Percentiles rank a stretch among this genome's conserved stretches.
phyloP scores from a whole-genome alignment of 2,329 filamentous ascomycete species.

The Neonectria faginata region DNA sequence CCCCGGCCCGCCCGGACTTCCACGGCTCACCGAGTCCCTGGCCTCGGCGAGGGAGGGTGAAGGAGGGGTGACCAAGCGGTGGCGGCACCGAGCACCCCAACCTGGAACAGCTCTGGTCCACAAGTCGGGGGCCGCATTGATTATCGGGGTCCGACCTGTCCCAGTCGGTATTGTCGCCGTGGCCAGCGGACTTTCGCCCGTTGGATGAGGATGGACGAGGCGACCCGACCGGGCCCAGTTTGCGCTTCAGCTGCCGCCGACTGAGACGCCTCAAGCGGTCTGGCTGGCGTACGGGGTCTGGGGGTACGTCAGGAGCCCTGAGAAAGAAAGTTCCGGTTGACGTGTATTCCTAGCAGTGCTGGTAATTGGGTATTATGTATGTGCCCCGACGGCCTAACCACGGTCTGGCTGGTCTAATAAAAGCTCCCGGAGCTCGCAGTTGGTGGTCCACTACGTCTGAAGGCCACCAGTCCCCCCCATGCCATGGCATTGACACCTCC shows the following conservation, averaged over 20 bases:
- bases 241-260: slow-evolving; percentile 13
- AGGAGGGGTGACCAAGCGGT: slow-evolving; percentile 27
- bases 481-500: slow-evolving; percentile 8
- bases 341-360: background rate
- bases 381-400: slow-evolving; percentile 20
- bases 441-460: slow-evolving; percentile 22
- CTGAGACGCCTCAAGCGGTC: slow-evolving; percentile 10
- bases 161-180: slow-evolving; percentile 42
- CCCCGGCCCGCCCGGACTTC: slow-evolving; percentile 41
- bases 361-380: background rate
- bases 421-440: slow-evolving; percentile 15
- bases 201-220: slow-evolving; percentile 19
- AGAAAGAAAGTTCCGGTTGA: slow-evolving; percentile 3
- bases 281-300: slow-evolving; percentile 17
- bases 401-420: slow-evolving; percentile 17
- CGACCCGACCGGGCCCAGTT: slow-evolving; percentile 6
- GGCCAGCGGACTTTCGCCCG: slow-evolving; percentile 37
- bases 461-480: slow-evolving; percentile 12
- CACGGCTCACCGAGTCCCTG: slow-evolving; percentile 43
- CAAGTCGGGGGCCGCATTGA: slow-evolving; percentile 33
- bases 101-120: slow-evolving; percentile 41
- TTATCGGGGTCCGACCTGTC: slow-evolving; percentile 29
- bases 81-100: slow-evolving; percentile 40
- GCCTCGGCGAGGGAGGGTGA: slow-evolving; percentile 38
- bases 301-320: slow-evolving; percentile 20